phyloP scores from a whole-genome alignment of 345 rosid species.

The Cardiospermum halicacabum region DNA sequence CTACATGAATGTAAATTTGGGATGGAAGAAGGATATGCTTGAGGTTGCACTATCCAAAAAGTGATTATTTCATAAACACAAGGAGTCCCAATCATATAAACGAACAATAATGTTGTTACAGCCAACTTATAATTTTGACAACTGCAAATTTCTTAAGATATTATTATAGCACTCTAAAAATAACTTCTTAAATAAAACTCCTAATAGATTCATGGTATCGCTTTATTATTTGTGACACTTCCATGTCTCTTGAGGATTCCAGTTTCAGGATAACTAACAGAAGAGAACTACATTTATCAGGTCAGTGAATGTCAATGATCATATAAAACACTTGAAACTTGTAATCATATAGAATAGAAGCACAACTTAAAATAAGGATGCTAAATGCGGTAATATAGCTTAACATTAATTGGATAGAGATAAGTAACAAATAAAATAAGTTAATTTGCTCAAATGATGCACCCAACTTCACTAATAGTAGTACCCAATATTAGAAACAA shows the following conservation, averaged over 20 bases:
- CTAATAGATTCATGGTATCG: background rate
- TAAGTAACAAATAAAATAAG: background rate
- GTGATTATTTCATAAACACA: too few species aligned
- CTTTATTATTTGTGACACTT: background rate
- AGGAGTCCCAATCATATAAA: too few species aligned
- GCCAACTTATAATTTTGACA: slow-evolving; percentile 4
- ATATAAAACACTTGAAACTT: background rate
- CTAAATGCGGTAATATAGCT: background rate
- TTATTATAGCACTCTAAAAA: background rate
- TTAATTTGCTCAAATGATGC: background rate
- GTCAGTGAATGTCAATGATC: background rate
- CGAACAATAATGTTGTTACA: too few species aligned
- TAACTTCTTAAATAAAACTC: background rate
- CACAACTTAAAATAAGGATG: background rate
- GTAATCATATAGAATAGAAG: background rate
- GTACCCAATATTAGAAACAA: too few species aligned
- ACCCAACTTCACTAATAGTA: background rate
- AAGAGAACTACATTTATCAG: background rate
- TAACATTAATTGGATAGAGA: background rate
- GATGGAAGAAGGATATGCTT: too few species aligned
- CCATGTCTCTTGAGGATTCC: background rate
- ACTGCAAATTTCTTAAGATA: background rate
- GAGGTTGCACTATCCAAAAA: too few species aligned
- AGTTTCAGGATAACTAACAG: background rate
- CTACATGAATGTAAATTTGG: too few species aligned